Percentiles rank a stretch among this genome's conserved stretches.
phyloP scores from a whole-genome alignment of 2,329 filamentous ascomycete genomes.

The Ceratocystiopsis sp. region DNA sequence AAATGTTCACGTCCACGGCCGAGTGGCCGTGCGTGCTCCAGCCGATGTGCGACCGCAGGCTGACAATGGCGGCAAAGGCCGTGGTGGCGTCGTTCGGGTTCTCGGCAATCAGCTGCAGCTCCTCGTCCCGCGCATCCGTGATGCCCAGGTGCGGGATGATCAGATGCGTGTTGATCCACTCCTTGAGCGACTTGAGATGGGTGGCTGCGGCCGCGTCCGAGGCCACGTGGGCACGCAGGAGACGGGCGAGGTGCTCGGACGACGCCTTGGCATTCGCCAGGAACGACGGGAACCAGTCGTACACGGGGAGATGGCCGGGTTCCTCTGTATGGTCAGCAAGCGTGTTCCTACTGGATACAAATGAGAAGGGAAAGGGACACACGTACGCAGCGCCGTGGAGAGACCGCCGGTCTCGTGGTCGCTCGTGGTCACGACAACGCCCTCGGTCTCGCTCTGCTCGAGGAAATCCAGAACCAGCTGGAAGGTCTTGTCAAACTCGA shows the following conservation, averaged over 20 bases:
- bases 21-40: slow-evolving; percentile 92
- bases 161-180: slow-evolving; percentile 52
- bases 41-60: slow-evolving; percentile 70
- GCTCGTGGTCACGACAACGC: slow-evolving; percentile 73
- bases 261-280: slow-evolving; percentile 64
- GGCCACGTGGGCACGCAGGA: slow-evolving; percentile 44
- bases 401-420: slow-evolving; percentile 95
- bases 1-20: slow-evolving; percentile 92
- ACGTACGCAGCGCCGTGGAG: slow-evolving; percentile 57
- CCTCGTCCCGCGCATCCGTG: slow-evolving; percentile 49
- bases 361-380: neutral
- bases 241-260: slow-evolving; percentile 49
- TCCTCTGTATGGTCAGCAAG: slow-evolving; percentile 26
- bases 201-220: slow-evolving; percentile 9
- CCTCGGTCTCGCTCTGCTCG: slow-evolving; percentile 52
- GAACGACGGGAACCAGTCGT: slow-evolving; percentile 66
- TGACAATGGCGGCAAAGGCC: slow-evolving; percentile 71
- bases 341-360: neutral
- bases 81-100: slow-evolving; percentile 35
- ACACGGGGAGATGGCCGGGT: slow-evolving; percentile 34
- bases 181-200: slow-evolving; percentile 20
- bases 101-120: slow-evolving; percentile 50
- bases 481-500: slow-evolving; percentile 88
- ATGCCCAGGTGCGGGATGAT: slow-evolving; percentile 61
- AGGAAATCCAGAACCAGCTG: slow-evolving; percentile 72